Conservation (phyloP, 805 yeast genomes). For the Teunomyces kruisii region DNA sequence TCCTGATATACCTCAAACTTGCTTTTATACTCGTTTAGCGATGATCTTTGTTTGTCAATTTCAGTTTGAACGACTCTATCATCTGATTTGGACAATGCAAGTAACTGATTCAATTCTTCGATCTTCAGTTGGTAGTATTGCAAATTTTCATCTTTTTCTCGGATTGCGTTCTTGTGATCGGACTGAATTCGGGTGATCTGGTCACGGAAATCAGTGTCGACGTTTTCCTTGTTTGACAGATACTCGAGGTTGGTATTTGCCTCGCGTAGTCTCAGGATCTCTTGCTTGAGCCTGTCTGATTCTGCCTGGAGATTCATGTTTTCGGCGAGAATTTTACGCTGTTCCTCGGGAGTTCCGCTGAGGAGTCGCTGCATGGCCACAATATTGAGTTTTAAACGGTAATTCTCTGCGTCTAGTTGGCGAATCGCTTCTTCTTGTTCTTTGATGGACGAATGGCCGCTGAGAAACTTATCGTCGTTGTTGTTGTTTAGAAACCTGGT, state of each 20-base stretch:
- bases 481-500: conserved; percentile 4
- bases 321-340: conserved; percentile 18
- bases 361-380: conserved; percentile 23
- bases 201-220: not conserved
- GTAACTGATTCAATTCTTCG: conserved; percentile 6
- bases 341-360: conserved; percentile 23
- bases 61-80: conserved; percentile 2
- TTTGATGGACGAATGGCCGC: conserved; percentile 20
- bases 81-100: conserved; percentile 1
- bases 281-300: not conserved
- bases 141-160: conserved; percentile 2
- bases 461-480: conserved; percentile 1
- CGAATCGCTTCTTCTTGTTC: conserved; percentile 19
- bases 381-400: conserved; percentile 23
- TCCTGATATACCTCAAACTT: not conserved
- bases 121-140: conserved; percentile 4
- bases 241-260: conserved; percentile 3
- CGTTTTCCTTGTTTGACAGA: conserved; percentile 9
- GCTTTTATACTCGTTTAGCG: not conserved
- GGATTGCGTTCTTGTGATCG: conserved; percentile 1
- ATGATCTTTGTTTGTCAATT: conserved; percentile 1
- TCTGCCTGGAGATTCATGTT: conserved; percentile 16
- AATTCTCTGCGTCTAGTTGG: conserved; percentile 21
- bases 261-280: not conserved
- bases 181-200: conserved; percentile 2